Evolutionary conservation across 2,329 filamentous ascomycete genomes (phyloP), one percentile per base, ranked within the genome.

Genomic region (Colletotrichum chlorophyti): DNA sequence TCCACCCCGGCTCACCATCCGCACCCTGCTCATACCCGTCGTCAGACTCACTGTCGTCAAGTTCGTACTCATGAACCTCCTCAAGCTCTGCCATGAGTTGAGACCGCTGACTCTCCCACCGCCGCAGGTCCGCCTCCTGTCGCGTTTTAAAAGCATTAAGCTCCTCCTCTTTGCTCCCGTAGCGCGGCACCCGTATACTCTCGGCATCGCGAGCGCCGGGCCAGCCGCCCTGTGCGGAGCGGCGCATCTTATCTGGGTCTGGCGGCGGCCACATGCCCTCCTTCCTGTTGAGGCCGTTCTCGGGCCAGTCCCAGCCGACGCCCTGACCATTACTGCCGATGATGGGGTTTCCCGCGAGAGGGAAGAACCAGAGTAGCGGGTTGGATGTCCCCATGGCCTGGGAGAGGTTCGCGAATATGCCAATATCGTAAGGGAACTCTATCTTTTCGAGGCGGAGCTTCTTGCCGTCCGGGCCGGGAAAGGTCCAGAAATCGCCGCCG

Each of bases 401-500:
- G 14, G 82, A 80, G 69, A 94, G 80, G 70, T 96, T 96, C 31
- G 76, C 70, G 75, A 85, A 92, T 65, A 95, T 78, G 46, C 90
- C 90, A 40, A 94, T 75, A 67, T 96, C 91, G 73, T 93, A 95
- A 0, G 91, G 91, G 65, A 92, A 95, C 71, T 94, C 90, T 65
- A 93, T 83, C 50, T 80, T 83, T 55, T 83, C 78, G 38, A 90
- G 81, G 10, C 78, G 74, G 3, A 87, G 62, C 53, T 76, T 71
- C 6, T 63, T 67, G 11, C 76, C 78, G 51, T 79, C 76, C 8
- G 70, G 68, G 1, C 68, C 70, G 21, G 61, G 65, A 8, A 75
- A 60, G 53, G 62, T 63, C 77, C 77, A 81, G 73, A 74, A 81
- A 17, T 72, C 74, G 3, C 73, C 69, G 0, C n/a, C 32, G 50